Evolutionary conservation across 768 basidiomycete genomes (phyloP).

Genomic region (Xerocomellus intermedius): DNA sequence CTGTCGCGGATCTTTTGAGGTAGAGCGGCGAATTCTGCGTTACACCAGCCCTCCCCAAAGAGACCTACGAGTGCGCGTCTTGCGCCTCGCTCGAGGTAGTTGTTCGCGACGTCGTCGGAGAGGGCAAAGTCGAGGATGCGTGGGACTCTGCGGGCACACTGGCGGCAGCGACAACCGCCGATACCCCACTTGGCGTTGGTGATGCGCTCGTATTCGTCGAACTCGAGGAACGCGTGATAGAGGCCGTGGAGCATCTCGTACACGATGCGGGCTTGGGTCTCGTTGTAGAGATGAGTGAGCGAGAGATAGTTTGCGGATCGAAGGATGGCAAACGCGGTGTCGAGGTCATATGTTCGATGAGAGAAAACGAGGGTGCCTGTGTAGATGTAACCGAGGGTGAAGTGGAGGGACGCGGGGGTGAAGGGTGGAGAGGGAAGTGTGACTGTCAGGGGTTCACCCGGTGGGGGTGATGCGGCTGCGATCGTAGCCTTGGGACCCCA

Average conservation of each 20-base stretch:
- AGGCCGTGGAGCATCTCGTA: constrained; percentile 91
- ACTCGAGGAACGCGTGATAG: constrained; percentile 79
- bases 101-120: constrained; percentile 73
- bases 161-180: constrained; percentile 80
- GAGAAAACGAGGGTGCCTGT: constrained; percentile 93
- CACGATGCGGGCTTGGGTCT: constrained; percentile 79
- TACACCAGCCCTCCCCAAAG: constrained; percentile 90
- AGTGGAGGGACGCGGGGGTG: constrained; percentile 90
- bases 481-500: constrained; percentile 50
- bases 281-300: constrained; percentile 68
- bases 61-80: constrained; percentile 75
- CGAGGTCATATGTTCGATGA: constrained; percentile 88
- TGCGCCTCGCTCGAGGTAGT: constrained; percentile 66
- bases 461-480: constrained; percentile 22
- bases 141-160: constrained; percentile 78
- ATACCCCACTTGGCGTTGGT: constrained; percentile 79
- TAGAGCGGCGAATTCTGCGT: constrained; percentile 72
- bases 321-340: constrained; percentile 88
- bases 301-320: constrained; percentile 79
- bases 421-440: constrained; percentile 89
- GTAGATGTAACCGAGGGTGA: constrained; percentile 92
- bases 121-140: constrained; percentile 82
- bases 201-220: constrained; percentile 73
- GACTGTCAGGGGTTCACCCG: constrained; percentile 54
- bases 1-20: constrained; percentile 62